These are phyloP conservation scores for Nidula niveotomentosa DNA, from an alignment of 1,284 basidiomycete species.

Conservation along the genomic window DNA sequence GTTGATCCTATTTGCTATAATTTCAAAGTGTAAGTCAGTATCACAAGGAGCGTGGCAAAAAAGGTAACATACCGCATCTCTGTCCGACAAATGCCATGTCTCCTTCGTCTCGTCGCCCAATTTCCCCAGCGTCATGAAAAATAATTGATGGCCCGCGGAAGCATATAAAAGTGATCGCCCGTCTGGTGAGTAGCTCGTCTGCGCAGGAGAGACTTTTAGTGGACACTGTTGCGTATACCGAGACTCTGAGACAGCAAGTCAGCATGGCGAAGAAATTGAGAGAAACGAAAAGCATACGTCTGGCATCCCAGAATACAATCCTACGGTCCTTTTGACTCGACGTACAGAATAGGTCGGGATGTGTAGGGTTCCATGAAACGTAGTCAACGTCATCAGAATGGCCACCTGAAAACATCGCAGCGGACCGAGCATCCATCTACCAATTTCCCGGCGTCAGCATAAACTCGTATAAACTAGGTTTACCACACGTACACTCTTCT, in stretches of 20 bases:
- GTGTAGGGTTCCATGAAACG: constrained; percentile 78
- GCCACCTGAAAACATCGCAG: constrained; percentile 61
- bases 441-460: neutral
- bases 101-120: constrained; percentile 58
- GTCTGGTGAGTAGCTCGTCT: constrained; percentile 71
- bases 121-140: constrained; percentile 55
- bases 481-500: constrained; percentile 60
- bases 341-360: constrained; percentile 77
- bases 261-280: neutral
- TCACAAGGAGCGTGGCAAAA: neutral
- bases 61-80: constrained; percentile 34
- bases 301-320: constrained; percentile 81
- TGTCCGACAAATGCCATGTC: constrained; percentile 53
- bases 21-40: too few species aligned
- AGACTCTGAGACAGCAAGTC: constrained; percentile 47
- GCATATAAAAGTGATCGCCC: constrained; percentile 65
- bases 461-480: neutral
- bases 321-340: constrained; percentile 72
- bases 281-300: constrained; percentile 49
- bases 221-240: constrained; percentile 58
- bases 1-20: constrained; percentile 49
- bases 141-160: constrained; percentile 54
- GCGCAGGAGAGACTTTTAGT: constrained; percentile 56
- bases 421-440: constrained; percentile 69
- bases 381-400: constrained; percentile 76